Base-by-base conservation (phyloP, 768 basidiomycete species). In the Clitopilus passeckerianus region DNA sequence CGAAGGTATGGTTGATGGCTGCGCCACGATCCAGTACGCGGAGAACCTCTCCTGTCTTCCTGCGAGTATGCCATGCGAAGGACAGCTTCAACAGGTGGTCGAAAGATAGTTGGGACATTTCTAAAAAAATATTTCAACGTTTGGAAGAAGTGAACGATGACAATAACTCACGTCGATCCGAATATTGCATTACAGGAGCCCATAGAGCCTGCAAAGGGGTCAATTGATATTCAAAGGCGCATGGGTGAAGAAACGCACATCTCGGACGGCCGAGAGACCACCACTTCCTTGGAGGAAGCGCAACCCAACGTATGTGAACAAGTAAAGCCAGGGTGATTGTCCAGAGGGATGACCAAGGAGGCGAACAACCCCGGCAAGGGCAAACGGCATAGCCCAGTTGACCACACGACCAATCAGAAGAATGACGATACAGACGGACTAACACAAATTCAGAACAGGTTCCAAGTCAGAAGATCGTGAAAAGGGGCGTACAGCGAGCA, bases 181-280 rank as follows among this genome's bases (percentile, higher is more conserved):
- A 91, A 69, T 86, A 91, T 72, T 93, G 92, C 83, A 93, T 90
- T 44, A 98, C 89, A 1, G 93, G 91, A 1, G 88, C 82, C 90
- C 93, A 95, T 2, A 93, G 77, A 30, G 82, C 75, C 85, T 89
- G 59, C 4, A 61, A 41, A 12, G 16, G 35, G 18, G 37, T 56
- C 20, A 53, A 50, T 6, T 55, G 5, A 52, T 43, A 5, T 3
- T 22, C 22, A 12, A 65, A 52, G 34, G 23, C 34, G 10, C 53
- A 54, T 23, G 62, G 3, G n/a, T 10, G n/a, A 20, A n/a, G 10
- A 33, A 57, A 46, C 24, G 66, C 74, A 27, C 80, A 69, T 86
- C 83, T 50, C 83, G 83, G 53, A 93, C 72, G 34, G 88, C 90
- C 22, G 81, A 72, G 22, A 96, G 72, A 23, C 93, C 93, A 22